A percentile compares a stretch with the other conserved stretches of the same genome.
Conservation (phyloP, 441 rosid species). For the Pelargonium australe region DNA sequence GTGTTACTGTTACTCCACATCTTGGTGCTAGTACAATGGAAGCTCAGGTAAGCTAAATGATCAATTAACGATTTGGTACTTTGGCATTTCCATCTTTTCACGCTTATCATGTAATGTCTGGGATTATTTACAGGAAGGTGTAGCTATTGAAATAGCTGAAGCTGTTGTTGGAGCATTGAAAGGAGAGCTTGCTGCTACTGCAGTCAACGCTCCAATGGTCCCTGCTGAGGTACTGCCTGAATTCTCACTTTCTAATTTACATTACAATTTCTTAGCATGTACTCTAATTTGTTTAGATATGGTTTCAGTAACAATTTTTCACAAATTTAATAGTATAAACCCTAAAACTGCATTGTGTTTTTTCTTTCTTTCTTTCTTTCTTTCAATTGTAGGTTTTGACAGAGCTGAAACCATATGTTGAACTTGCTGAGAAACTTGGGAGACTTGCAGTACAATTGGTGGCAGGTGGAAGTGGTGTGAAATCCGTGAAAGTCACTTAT, state of each 20-base stretch:
- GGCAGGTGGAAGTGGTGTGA: conserved; percentile 83
- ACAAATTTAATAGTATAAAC: too few species aligned
- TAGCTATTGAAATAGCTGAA: conserved; percentile 93
- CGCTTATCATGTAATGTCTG: neutral
- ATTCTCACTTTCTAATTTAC: neutral
- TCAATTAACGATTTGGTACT: too few species aligned
- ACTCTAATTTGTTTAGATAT: neutral
- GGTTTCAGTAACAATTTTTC: too few species aligned
- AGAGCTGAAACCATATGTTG: conserved; percentile 74
- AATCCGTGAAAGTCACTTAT: conserved; percentile 62
- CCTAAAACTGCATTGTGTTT: too few species aligned
- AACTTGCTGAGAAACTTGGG: conserved; percentile 78
- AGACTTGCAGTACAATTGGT: conserved; percentile 85
- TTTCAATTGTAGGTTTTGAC: conserved; percentile 40
- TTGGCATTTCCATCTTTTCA: neutral
- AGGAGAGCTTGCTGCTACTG: conserved; percentile 94
- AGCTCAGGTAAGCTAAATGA: conserved; percentile 54
- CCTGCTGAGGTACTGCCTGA: conserved; percentile 50
- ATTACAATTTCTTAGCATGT: neutral
- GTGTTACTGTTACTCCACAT: conserved; percentile 84
- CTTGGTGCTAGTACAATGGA: conserved; percentile 96
- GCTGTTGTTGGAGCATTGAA: conserved; percentile 64
- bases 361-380: too few species aligned
- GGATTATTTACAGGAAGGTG: conserved; percentile 59
- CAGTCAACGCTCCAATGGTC: conserved; percentile 98